Evolutionary conservation across 2,329 filamentous ascomycete species (phyloP).

Genomic region (Phyllosticta citribraziliensis): DNA sequence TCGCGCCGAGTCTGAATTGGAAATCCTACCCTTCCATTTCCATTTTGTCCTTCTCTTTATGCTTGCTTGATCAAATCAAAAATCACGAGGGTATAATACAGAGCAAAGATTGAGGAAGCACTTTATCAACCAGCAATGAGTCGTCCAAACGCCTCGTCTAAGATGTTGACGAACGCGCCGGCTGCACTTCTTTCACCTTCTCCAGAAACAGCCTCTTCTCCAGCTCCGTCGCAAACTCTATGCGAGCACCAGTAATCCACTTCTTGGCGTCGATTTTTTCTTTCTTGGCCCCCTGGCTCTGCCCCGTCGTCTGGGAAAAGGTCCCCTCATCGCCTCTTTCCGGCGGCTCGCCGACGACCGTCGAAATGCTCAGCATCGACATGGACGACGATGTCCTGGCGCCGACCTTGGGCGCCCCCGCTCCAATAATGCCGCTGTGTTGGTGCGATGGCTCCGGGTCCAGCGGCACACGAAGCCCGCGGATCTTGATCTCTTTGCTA

Average conservation of each 20-base stretch:
- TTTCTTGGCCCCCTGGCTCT: neutral
- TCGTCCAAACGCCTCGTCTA: neutral
- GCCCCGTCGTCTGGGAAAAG: slow-evolving; percentile 4
- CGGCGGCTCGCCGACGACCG: slow-evolving; percentile 10
- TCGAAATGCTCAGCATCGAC: slow-evolving; percentile 13
- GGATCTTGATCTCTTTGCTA: slow-evolving; percentile 29
- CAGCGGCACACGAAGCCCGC: slow-evolving; percentile 31
- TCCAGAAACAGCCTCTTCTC: slow-evolving; percentile 33
- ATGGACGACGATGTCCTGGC: neutral
- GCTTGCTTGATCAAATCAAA: too few species aligned
- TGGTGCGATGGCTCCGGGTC: slow-evolving; percentile 11
- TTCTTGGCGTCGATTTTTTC: slow-evolving; percentile 25
- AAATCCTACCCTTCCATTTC: too few species aligned
- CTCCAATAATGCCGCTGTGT: neutral
- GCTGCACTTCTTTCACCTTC: slow-evolving; percentile 29
- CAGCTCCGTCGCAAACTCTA: slow-evolving; percentile 35
- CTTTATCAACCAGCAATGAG: too few species aligned
- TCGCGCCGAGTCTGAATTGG: too few species aligned
- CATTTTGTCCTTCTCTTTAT: too few species aligned
- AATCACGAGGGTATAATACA: too few species aligned
- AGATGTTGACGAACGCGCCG: neutral
- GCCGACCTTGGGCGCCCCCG: neutral
- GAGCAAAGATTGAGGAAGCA: too few species aligned
- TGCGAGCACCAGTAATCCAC: slow-evolving; percentile 31
- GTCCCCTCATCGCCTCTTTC: slow-evolving; percentile 17